Evolutionary conservation across 306 rosid species (phyloP).

Genomic region (Ochetophila trinervis): DNA sequence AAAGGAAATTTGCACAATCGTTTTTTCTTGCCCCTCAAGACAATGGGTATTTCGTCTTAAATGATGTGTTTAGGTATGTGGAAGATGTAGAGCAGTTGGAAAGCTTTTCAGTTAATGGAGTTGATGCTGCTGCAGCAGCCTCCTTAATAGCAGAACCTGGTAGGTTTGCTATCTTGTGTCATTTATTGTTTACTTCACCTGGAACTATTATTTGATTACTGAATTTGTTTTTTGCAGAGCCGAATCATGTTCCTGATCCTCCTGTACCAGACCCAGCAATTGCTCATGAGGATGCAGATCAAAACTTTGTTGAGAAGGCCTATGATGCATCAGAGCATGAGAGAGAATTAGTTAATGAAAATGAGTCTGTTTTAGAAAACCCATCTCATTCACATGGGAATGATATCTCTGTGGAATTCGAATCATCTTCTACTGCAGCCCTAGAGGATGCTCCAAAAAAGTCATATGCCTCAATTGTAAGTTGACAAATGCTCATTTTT

Average conservation of each 20-base stretch:
- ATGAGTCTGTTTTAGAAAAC: slow-evolving; percentile 35
- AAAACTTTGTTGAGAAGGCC: slow-evolving; percentile 35
- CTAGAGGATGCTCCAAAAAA: slow-evolving; percentile 61
- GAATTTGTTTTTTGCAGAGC: slow-evolving; percentile 38
- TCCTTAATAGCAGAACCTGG: slow-evolving; percentile 46
- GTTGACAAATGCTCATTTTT: slow-evolving; percentile 24
- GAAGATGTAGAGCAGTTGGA: slow-evolving; percentile 49
- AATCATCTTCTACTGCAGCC: slow-evolving; percentile 33
- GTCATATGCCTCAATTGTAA: slow-evolving; percentile 78
- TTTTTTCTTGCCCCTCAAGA: slow-evolving; percentile 89
- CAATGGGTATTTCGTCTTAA: slow-evolving; percentile 66
- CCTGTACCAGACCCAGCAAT: slow-evolving; percentile 40
- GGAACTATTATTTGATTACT: slow-evolving; percentile 15
- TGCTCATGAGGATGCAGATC: slow-evolving; percentile 33
- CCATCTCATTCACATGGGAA: slow-evolving; percentile 46
- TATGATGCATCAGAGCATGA: slow-evolving; percentile 41
- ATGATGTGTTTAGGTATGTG: slow-evolving; percentile 71
- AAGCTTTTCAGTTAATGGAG: slow-evolving; percentile 35
- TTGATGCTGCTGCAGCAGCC: slow-evolving; percentile 32
- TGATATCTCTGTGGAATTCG: slow-evolving; percentile 39
- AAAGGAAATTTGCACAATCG: slow-evolving; percentile 64
- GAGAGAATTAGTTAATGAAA: slow-evolving; percentile 33
- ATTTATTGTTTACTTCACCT: slow-evolving; percentile 5
- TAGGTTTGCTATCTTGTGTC: slow-evolving; percentile 13
- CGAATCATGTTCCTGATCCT: slow-evolving; percentile 41